Evolutionary conservation across 2,329 filamentous ascomycete species (phyloP), one percentile per base, ranked within the genome.

Genomic region (Penicillium oxalicum): DNA sequence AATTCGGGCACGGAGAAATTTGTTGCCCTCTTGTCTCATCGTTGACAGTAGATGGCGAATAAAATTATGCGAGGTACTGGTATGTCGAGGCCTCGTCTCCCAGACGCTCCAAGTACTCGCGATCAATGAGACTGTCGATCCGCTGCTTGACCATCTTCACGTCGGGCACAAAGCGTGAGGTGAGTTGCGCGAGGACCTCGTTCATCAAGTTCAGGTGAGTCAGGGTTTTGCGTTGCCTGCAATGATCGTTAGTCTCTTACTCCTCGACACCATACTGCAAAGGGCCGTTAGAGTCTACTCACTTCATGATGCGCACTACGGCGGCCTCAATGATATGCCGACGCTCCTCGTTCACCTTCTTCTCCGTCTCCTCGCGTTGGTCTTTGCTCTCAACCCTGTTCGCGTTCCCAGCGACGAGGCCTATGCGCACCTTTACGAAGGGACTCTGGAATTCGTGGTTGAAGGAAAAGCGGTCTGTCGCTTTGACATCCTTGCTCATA

Each of bases 391-490:
- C 91, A 0, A 95, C 87, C 70, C 89, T 93, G 65, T 89, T 94
- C 13, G 84, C 80, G 1, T 83, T 81, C 43, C 82, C 70, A 44
- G 77, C 87, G 57, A 95, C 86, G 4, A 93, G 86, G 24, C 88
- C 88, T 18, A 93, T 88, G 68, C 95, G 95, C 70, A 96, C 88
- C 67, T 88, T 89, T 61, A 93, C 79, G 43, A 87, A 83, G 64
- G 88, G 90, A 71, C 87, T 91, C 41, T 81, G 77, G 70, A 95
- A 97, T 11, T 82, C 76, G 29, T 83, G 74, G 64, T 97, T 96
- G 75, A 91, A 95, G 7, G 73, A 78, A 67, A 97, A 97, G 26
- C 72, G 78, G 67, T 97, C 91, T 0, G 82, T 82, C 0, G 82
- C 70, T 59, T 88, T 91, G 52, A 94, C 78, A 2, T 83, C 80